Evolutionary conservation across 257 asterid species (phyloP), one percentile per base, ranked within the genome.

Genomic region (Salvia splendens): DNA sequence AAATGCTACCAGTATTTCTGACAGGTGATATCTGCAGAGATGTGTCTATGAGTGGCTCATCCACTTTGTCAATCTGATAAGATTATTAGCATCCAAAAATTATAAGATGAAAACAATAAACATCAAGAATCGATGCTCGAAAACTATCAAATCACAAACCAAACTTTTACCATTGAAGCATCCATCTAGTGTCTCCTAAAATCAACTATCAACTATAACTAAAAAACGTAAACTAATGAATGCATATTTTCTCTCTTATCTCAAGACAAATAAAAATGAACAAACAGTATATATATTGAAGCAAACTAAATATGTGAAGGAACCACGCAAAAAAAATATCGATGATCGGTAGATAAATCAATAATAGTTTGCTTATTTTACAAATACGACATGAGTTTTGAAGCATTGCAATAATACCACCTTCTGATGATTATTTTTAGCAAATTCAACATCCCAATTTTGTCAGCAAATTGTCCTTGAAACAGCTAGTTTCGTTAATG

Each of bases 41-140:
- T 28, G 3, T 40, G 47, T 53, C 68, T 49, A 8, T 10, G 4
- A 49, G 36, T 11, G 35, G 38, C 36, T 52, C 59, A 24, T 8
- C 84, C 60, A 62, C 71, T 10, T 41, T 61, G 67, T 58, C 78
- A 64, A 53, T 56, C 83, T 79, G 72, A 47, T 64, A 70, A 33
- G 49, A 77, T 15, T 16, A 43, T 15, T 16, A 57, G 38, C 53
- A 53, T 14, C 61, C 50, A 58, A 61, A 32, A 54, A 46, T 42
- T 5, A 58, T 28, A 43, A 55, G 65, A 48, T 28, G 11, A 8
- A 35, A 61, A 10, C 0, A 12, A 40, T 50, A 40, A 41, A 46
- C 9, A 12, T 8, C 6, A 32, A 67, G 36, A 53, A 59, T 32
- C 16, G 15, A 56, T 70, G 38, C 46, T 40, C 20, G 12, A 54